Evolutionary conservation across 2,329 filamentous ascomycete species (phyloP).

Genomic region (Colletotrichum orchidophilum): DNA sequence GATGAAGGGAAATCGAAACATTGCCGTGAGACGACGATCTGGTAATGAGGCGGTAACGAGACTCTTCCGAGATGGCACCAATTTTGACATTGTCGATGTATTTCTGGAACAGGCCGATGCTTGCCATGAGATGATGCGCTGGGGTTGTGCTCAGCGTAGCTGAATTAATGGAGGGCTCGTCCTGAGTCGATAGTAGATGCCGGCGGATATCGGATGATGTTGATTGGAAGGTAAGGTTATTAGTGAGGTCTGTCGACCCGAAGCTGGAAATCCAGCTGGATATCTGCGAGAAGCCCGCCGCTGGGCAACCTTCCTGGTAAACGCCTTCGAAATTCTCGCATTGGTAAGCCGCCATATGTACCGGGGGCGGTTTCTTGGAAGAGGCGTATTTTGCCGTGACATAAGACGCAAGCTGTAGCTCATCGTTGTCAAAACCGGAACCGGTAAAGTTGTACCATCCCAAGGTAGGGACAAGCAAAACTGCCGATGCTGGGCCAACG

Average conservation of each 20-base stretch:
- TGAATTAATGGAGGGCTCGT: not conserved
- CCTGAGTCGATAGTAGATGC: not conserved
- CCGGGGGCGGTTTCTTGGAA: no score
- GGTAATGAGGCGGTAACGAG: not conserved
- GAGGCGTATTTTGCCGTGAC: not conserved
- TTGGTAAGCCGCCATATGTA: no score
- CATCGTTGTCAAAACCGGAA: no score
- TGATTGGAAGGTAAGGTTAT: not conserved
- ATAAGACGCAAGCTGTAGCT: no score
- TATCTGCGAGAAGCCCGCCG: not conserved
- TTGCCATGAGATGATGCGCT: not conserved
- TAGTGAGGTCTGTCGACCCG: not conserved
- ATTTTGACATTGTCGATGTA: not conserved
- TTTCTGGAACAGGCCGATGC: not conserved
- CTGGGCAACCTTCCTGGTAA: not conserved
- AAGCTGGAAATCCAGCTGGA: not conserved
- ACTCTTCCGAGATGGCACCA: not conserved
- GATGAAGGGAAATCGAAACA: slow-evolving; percentile 5
- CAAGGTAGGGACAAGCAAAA: slow-evolving; percentile 24
- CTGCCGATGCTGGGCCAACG: slow-evolving; percentile 24
- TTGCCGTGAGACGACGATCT: no score
- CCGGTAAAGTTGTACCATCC: no score
- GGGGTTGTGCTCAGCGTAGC: not conserved
- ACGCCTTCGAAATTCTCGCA: not conserved
- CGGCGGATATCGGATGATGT: not conserved